A percentile compares a stretch with the other conserved stretches of the same genome.
Conservation (phyloP, 805 yeast genomes). For the Lipomyces kockii region DNA sequence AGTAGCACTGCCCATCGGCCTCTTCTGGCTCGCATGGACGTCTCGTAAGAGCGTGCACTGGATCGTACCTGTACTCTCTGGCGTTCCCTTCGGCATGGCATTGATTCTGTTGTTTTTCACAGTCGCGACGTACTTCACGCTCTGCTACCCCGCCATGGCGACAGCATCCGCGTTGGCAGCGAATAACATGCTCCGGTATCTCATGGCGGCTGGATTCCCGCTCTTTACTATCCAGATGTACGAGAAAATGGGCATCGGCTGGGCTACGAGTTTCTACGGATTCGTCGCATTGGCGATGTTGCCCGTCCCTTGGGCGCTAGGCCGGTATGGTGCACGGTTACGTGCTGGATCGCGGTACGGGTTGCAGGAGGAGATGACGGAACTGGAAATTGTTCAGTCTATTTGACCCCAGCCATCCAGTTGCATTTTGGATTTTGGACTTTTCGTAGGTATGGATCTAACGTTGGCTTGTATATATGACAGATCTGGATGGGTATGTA, state of each 20-base stretch:
- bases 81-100: slow-evolving; percentile 79
- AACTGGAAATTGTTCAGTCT: neutral
- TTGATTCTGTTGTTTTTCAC: slow-evolving; percentile 73
- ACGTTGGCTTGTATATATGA: neutral
- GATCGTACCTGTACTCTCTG: slow-evolving; percentile 70
- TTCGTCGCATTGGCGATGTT: slow-evolving; percentile 59
- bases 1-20: slow-evolving; percentile 63
- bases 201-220: slow-evolving; percentile 80
- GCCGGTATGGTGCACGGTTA: slow-evolving; percentile 60
- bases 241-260: slow-evolving; percentile 66
- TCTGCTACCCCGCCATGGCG: slow-evolving; percentile 72
- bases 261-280: slow-evolving; percentile 78
- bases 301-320: slow-evolving; percentile 70
- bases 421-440: neutral
- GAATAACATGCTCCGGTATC: slow-evolving; percentile 76
- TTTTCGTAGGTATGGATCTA: no score
- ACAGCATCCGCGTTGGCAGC: slow-evolving; percentile 92
- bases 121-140: slow-evolving; percentile 67
- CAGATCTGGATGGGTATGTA: no score
- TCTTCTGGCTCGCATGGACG: slow-evolving; percentile 87
- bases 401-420: neutral
- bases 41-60: slow-evolving; percentile 65
- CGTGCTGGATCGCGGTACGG: slow-evolving; percentile 45
- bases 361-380: neutral
- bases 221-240: slow-evolving; percentile 87